These are phyloP conservation scores for Podosphaera leucotricha DNA, from an alignment of 2,329 filamentous ascomycete species.

Conservation along the genomic window DNA sequence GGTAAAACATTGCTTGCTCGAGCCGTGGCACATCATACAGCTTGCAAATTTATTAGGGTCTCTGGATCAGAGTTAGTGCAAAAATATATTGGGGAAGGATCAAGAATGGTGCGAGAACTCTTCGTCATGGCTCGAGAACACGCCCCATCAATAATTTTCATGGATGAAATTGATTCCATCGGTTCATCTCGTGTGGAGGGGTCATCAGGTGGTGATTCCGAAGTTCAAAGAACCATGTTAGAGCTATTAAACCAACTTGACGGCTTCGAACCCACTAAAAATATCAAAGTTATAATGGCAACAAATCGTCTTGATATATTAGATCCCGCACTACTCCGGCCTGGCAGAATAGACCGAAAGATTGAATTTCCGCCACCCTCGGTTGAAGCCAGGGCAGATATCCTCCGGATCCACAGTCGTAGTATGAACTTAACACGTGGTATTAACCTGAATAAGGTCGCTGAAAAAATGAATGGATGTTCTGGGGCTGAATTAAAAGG, in stretches of 20 bases:
- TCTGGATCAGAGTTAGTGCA: conserved; percentile 91
- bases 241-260: conserved; percentile 96
- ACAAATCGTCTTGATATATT: conserved; percentile 96
- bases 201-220: conserved; percentile 82
- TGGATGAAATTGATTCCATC: conserved; percentile 99
- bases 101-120: conserved; percentile 91
- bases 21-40: conserved; percentile 92
- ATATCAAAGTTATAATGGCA: conserved; percentile 99
- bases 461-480: conserved; percentile 99
- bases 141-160: conserved; percentile 97
- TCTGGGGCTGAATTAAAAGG: conserved; percentile 95
- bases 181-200: conserved; percentile 92
- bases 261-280: conserved; percentile 96
- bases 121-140: conserved; percentile 99
- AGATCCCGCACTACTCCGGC: conserved; percentile 78
- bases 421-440: conserved; percentile 97
- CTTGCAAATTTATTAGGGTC: conserved; percentile 97
- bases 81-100: conserved; percentile 97
- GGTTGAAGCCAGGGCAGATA: conserved; percentile 88
- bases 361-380: conserved; percentile 97
- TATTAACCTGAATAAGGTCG: conserved; percentile 95
- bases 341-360: conserved; percentile 95
- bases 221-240: conserved; percentile 96
- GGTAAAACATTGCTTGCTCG: conserved; percentile 89
- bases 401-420: conserved; percentile 86